These are phyloP conservation scores for Cardamine chenopodiifolia DNA, from an alignment of 345 rosid species.

Conservation along the genomic window DNA sequence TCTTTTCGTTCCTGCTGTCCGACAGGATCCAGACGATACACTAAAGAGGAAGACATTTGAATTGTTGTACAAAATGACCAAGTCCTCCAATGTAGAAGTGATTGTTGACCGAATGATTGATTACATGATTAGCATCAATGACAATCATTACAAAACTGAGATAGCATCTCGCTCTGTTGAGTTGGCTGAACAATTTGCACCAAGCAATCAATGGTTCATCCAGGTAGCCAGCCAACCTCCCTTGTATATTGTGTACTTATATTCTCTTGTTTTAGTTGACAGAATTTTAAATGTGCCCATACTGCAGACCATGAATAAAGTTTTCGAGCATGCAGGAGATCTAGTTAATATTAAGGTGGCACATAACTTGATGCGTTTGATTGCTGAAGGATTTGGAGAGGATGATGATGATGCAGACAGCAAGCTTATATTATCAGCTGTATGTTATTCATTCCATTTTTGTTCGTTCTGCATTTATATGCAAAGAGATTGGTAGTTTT, in stretches of 20 bases:
- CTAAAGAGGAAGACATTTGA: conserved; percentile 96
- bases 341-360: conserved; percentile 91
- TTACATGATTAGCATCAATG: conserved; percentile 92
- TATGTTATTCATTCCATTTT: conserved; percentile 50
- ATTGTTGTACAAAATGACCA: conserved; percentile 91
- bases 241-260: not conserved
- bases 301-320: conserved; percentile 88
- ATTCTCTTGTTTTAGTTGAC: conserved; percentile 1
- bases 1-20: conserved; percentile 17
- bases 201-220: conserved; percentile 98
- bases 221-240: conserved; percentile 57
- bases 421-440: conserved; percentile 95
- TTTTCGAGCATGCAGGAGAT: conserved; percentile 98
- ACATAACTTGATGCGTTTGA: conserved; percentile 92
- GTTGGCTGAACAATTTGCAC: conserved; percentile 97
- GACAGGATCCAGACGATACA: conserved; percentile 98
- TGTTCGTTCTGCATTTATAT: conserved; percentile 10
- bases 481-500: conserved; percentile 6
- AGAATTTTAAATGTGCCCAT: conserved; percentile 31
- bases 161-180: conserved; percentile 96
- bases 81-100: conserved; percentile 95
- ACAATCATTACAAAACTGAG: conserved; percentile 95
- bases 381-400: conserved; percentile 97
- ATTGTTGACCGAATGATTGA: conserved; percentile 98
- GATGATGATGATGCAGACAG: conserved; percentile 86